Conservation (phyloP, 2,329 filamentous ascomycete genomes). For the Calonectria pauciramosa region DNA sequence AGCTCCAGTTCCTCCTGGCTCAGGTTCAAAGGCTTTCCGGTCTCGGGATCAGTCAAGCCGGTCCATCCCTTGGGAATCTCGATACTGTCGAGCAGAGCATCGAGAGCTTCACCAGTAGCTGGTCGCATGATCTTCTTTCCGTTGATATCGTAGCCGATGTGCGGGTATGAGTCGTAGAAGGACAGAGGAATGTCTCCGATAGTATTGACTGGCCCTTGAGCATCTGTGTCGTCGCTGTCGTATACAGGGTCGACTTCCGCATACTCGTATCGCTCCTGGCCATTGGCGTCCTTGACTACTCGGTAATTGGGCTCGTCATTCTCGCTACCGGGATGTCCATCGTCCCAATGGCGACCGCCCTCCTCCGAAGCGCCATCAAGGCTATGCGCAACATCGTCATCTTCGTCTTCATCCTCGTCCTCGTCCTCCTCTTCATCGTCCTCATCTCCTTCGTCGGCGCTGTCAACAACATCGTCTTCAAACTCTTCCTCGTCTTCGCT, state of each 20-base stretch:
- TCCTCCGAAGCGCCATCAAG: slow-evolving; percentile 31
- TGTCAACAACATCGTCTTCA: slow-evolving; percentile 55
- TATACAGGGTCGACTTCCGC: slow-evolving; percentile 94
- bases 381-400: slow-evolving; percentile 34
- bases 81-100: slow-evolving; percentile 95
- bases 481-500: slow-evolving; percentile 68
- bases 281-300: slow-evolving; percentile 86
- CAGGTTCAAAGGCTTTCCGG: slow-evolving; percentile 91
- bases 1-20: slow-evolving; percentile 91
- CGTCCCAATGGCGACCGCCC: background rate
- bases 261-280: slow-evolving; percentile 91
- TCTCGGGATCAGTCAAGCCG: slow-evolving; percentile 91
- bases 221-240: slow-evolving; percentile 95
- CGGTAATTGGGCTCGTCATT: slow-evolving; percentile 61
- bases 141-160: slow-evolving; percentile 99
- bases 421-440: slow-evolving; percentile 48
- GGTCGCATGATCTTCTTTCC: slow-evolving; percentile 98
- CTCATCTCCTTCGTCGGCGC: slow-evolving; percentile 33
- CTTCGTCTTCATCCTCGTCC: slow-evolving; percentile 26
- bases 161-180: slow-evolving; percentile 97
- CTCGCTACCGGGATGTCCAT: slow-evolving; percentile 54
- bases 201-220: slow-evolving; percentile 84
- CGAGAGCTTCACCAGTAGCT: slow-evolving; percentile 91
- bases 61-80: slow-evolving; percentile 98
- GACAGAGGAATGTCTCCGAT: slow-evolving; percentile 95